Percentiles rank a stretch among this genome's conserved stretches.
phyloP scores from a whole-genome alignment of 805 yeast species.

The Suhomyces pyralidae region DNA sequence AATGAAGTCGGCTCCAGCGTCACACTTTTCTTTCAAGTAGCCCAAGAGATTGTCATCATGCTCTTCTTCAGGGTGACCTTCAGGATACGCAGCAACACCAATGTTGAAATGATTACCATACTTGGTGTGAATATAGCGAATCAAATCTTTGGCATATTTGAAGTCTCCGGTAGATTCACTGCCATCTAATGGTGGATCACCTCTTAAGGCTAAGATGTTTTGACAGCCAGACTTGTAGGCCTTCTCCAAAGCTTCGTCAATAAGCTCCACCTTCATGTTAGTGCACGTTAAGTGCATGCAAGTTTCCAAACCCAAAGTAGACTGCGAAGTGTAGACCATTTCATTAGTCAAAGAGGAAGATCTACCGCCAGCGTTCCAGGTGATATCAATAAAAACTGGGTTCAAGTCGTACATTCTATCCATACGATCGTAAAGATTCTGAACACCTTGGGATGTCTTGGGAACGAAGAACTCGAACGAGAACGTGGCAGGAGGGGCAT shows the following conservation, averaged over 20 bases:
- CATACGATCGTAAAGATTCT: conserved; percentile 93
- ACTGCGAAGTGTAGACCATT: conserved; percentile 86
- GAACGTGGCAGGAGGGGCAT: conserved; percentile 63
- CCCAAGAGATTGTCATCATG: conserved; percentile 47
- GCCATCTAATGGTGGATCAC: conserved; percentile 86
- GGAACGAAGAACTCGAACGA: conserved; percentile 98
- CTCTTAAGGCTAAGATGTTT: conserved; percentile 89
- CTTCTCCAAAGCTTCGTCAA: conserved; percentile 78
- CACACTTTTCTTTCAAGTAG: conserved; percentile 81
- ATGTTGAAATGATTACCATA: conserved; percentile 90
- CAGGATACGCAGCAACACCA: conserved; percentile 97
- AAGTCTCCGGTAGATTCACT: conserved; percentile 80
- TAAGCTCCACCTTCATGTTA: conserved; percentile 77
- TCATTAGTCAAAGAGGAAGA: conserved; percentile 81
- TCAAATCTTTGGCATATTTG: conserved; percentile 82
- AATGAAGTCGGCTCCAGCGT: conserved; percentile 90
- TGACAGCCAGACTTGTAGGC: conserved; percentile 94
- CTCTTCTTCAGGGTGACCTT: conserved; percentile 90
- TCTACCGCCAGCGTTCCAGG: conserved; percentile 99
- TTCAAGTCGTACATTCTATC: conserved; percentile 92
- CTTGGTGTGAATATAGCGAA: conserved; percentile 65
- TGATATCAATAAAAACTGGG: conserved; percentile 91
- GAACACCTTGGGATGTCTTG: conserved; percentile 95
- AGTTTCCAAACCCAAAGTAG: conserved; percentile 87
- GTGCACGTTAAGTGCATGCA: conserved; percentile 98